Percentiles rank a stretch among this genome's conserved stretches.
Evolutionary conservation across 192 early-diverging fungal species (phyloP).

Genomic region (Rhizophagus clarus): DNA sequence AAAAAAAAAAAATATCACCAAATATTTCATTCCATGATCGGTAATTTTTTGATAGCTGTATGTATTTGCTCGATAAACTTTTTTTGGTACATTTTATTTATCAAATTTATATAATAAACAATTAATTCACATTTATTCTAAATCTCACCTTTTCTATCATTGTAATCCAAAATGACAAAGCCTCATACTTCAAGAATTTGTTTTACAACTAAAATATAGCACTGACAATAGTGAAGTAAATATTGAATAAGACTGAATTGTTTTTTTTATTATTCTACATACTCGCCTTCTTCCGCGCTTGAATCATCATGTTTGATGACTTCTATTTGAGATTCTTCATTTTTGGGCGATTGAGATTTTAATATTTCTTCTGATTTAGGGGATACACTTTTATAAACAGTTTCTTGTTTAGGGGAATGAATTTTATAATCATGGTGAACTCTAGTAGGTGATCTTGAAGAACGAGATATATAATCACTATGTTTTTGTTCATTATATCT

Average conservation of each 20-base stretch:
- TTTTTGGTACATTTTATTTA: background rate
- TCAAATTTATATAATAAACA: background rate
- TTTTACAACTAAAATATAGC: constrained; percentile 17
- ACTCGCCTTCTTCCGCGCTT: constrained; percentile 34
- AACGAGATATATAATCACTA: constrained; percentile 13
- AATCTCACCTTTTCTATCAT: constrained; percentile 4
- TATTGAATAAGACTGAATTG: background rate
- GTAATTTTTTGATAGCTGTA: background rate
- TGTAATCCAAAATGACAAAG: constrained; percentile 10
- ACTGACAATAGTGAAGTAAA: constrained; percentile 27
- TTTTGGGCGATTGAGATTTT: background rate
- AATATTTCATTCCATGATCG: background rate
- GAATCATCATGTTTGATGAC: constrained; percentile 31
- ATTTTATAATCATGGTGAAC: constrained; percentile 3
- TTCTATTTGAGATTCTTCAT: constrained; percentile 3
- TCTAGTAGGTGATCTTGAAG: background rate
- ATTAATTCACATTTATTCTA: constrained; percentile 1
- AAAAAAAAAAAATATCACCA: background rate
- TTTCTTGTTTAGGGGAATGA: background rate
- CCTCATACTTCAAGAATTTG: constrained; percentile 20
- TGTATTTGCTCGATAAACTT: background rate
- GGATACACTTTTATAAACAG: background rate
- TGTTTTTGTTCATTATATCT: constrained; percentile 1
- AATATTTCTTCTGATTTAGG: constrained; percentile 8
- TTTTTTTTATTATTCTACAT: constrained; percentile 30